Conservation (phyloP, 306 rosid species). For the Inga leiocalycina region DNA sequence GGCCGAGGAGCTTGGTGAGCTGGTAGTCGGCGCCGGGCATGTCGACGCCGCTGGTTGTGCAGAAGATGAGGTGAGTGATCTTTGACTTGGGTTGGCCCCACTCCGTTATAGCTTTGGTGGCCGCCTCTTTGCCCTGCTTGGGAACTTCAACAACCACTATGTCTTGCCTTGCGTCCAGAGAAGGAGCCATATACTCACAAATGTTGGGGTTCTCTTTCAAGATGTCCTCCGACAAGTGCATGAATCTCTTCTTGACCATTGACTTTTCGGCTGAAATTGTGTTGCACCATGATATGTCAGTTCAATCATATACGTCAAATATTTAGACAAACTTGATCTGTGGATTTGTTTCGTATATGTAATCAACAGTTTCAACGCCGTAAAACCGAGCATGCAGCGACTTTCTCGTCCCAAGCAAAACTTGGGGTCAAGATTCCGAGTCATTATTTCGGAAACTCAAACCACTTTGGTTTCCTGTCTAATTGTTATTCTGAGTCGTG, state of each 20-base stretch:
- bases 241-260: slow-evolving; percentile 3
- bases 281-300: not conserved
- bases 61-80: slow-evolving; percentile 18
- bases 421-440: not conserved
- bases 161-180: slow-evolving; percentile 3
- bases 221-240: not conserved
- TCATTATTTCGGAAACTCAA: not conserved
- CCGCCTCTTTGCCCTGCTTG: not conserved
- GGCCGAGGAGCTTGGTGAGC: slow-evolving; percentile 12
- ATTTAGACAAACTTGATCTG: not conserved
- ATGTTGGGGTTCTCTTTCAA: not conserved
- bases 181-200: not conserved
- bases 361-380: not conserved
- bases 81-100: slow-evolving; percentile 16
- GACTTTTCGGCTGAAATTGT: not conserved
- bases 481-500: too few relatives aligned
- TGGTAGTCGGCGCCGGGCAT: slow-evolving; percentile 12
- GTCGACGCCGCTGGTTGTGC: slow-evolving; percentile 3
- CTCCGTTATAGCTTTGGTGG: slow-evolving; percentile 1
- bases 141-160: slow-evolving; percentile 3
- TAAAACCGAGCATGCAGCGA: not conserved
- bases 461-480: not conserved
- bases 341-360: not conserved
- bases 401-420: not conserved
- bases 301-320: not conserved